These are phyloP conservation scores for Endotrypanum monterogeii DNA, from an alignment of 208 protist genomes.

Conservation along the genomic window DNA sequence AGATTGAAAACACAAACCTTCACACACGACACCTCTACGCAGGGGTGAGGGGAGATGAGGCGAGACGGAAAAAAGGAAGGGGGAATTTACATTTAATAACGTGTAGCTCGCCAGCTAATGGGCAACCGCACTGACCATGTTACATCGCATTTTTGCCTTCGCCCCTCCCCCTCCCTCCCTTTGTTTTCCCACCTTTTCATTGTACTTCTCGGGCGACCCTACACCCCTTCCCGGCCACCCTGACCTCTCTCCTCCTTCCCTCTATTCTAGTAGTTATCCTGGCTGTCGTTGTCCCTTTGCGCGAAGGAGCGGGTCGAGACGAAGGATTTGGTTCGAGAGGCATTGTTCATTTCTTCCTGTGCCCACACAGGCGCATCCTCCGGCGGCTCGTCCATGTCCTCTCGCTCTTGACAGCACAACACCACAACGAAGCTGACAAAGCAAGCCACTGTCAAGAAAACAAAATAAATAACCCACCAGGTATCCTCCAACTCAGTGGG, in stretches of 20 bases:
- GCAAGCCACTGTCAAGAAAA: constrained; percentile 30
- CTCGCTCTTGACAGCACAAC: constrained; percentile 44
- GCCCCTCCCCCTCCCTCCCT: too few species aligned
- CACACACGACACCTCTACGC: too few species aligned
- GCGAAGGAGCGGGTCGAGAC: constrained; percentile 36
- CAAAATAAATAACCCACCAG: constrained; percentile 45
- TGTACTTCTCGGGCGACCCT: too few species aligned
- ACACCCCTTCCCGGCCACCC: too few species aligned
- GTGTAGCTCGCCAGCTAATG: too few species aligned
- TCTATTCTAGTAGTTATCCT: background rate
- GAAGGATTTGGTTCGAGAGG: constrained; percentile 33
- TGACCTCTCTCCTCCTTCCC: background rate
- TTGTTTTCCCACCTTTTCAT: too few species aligned
- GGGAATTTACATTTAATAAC: too few species aligned
- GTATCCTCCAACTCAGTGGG: constrained; percentile 24
- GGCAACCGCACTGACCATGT: too few species aligned
- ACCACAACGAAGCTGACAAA: constrained; percentile 33
- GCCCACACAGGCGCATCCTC: constrained; percentile 56
- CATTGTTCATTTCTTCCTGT: constrained; percentile 22
- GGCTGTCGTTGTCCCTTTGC: background rate
- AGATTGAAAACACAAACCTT: too few species aligned
- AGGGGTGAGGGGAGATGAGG: too few species aligned
- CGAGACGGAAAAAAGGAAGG: too few species aligned
- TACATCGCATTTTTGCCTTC: too few species aligned
- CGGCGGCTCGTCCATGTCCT: constrained; percentile 57